Evolutionary conservation across 441 rosid species (phyloP).

Genomic region (Cnidoscolus chayamansa): DNA sequence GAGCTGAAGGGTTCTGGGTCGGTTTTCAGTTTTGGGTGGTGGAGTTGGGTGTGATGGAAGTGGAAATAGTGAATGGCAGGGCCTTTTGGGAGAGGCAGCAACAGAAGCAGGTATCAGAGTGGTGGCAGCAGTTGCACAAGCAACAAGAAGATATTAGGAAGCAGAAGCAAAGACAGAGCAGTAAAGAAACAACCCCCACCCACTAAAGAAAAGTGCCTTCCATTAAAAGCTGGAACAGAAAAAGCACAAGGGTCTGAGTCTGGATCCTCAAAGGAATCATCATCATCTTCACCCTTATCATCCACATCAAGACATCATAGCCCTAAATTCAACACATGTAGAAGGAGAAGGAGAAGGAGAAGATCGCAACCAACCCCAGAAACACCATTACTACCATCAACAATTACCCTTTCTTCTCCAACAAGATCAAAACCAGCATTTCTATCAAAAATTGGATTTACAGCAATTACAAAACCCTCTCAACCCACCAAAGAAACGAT

Average conservation of each 20-base stretch:
- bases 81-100: constrained; percentile 45
- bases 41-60: constrained; percentile 34
- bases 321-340: constrained; percentile 26
- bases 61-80: constrained; percentile 50
- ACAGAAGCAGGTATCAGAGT: constrained; percentile 35
- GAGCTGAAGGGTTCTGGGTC: constrained; percentile 19
- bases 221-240: constrained; percentile 55
- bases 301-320: constrained; percentile 22
- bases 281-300: constrained; percentile 23
- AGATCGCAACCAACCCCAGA: constrained; percentile 9
- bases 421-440: constrained; percentile 25
- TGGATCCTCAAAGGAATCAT: constrained; percentile 57
- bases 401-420: constrained; percentile 23
- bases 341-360: constrained; percentile 26
- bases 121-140: constrained; percentile 35
- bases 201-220: constrained; percentile 16
- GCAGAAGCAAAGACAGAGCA: constrained; percentile 25
- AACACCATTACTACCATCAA: constrained; percentile 19
- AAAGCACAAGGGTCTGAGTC: constrained; percentile 38
- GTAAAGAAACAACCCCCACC: constrained; percentile 28
- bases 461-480: constrained; percentile 16
- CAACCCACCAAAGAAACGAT: constrained; percentile 37
- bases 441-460: constrained; percentile 26
- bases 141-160: constrained; percentile 20
- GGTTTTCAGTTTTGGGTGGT: constrained; percentile 16